Conservation (phyloP, 495 filamentous ascomycete species). For the Aspergillus nanangensis region DNA sequence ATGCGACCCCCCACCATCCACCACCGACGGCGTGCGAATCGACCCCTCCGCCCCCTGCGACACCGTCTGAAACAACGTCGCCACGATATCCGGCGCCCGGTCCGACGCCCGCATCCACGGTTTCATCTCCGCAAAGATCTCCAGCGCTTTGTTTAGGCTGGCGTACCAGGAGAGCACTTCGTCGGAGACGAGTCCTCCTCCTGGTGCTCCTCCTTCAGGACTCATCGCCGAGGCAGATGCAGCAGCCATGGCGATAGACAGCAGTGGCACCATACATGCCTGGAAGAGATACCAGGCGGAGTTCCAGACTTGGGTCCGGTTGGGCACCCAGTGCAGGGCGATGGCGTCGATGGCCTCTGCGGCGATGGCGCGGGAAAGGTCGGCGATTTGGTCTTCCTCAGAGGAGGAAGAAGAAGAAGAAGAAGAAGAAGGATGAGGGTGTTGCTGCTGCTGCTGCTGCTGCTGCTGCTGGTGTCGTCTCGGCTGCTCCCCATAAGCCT, state of each 20-base stretch:
- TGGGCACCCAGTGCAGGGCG: slow-evolving; percentile 4
- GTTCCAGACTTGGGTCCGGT: slow-evolving; percentile 7
- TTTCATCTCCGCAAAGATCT: slow-evolving; percentile 7
- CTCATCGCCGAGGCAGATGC: not conserved
- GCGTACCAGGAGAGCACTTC: slow-evolving; percentile 1
- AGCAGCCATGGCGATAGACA: slow-evolving; percentile 5
- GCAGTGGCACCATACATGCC: slow-evolving; percentile 8
- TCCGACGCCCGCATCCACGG: slow-evolving; percentile 7
- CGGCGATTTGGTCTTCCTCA: not conserved
- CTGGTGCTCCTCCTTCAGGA: too few relatives aligned
- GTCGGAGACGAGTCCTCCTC: not conserved
- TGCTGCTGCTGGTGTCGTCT: too few relatives aligned
- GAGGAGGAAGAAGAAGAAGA: too few relatives aligned
- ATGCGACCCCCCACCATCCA: slow-evolving; percentile 2
- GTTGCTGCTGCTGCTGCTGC: too few relatives aligned
- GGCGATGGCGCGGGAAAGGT: not conserved
- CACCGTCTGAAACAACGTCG: slow-evolving; percentile 1
- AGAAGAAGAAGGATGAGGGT: not conserved
- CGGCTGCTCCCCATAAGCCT: slow-evolving; percentile 1
- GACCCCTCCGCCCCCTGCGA: not conserved
- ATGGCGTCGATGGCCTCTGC: slow-evolving; percentile 5
- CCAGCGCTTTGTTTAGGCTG: slow-evolving; percentile 5
- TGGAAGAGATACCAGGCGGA: slow-evolving; percentile 9
- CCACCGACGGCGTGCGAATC: slow-evolving; percentile 5
- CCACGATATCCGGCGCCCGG: slow-evolving; percentile 6